Conservation (phyloP, 1,139 yeast genomes). For the Williopsis jadinii region DNA sequence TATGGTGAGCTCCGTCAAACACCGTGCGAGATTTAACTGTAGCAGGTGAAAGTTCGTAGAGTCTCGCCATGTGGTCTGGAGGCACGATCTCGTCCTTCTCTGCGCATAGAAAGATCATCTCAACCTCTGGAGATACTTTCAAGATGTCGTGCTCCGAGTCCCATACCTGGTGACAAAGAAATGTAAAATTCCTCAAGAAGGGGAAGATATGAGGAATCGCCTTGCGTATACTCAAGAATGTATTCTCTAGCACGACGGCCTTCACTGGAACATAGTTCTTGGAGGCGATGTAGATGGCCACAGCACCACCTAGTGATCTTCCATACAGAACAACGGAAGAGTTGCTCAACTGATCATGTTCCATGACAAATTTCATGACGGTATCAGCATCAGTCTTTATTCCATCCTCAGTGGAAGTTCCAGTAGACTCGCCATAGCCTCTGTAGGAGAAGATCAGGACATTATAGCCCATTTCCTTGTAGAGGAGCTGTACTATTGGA, state of each 20-base stretch:
- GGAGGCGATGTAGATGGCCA: constrained; percentile 76
- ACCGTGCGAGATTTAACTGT: constrained; percentile 40
- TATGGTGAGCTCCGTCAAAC: constrained; percentile 62
- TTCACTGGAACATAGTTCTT: constrained; percentile 40
- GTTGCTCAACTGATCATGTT: constrained; percentile 43
- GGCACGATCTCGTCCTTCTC: constrained; percentile 86
- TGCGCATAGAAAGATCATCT: constrained; percentile 70
- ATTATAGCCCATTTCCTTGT: constrained; percentile 58
- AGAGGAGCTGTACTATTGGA: constrained; percentile 73
- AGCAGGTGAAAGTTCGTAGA: constrained; percentile 45
- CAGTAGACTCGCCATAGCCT: constrained; percentile 87
- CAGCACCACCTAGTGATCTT: constrained; percentile 93
- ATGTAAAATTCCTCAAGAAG: constrained; percentile 45
- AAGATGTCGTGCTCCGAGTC: constrained; percentile 61
- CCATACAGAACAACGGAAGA: constrained; percentile 72
- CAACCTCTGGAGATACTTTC: constrained; percentile 45
- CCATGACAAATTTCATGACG: constrained; percentile 50
- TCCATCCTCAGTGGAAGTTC: constrained; percentile 71
- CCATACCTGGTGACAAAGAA: constrained; percentile 78
- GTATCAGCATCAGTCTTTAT: constrained; percentile 78
- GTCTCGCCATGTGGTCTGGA: constrained; percentile 66
- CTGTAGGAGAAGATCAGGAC: constrained; percentile 85
- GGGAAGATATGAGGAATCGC: constrained; percentile 85
- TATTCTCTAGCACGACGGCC: constrained; percentile 77
- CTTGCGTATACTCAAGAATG: constrained; percentile 71